A percentile compares a stretch with the other conserved stretches of the same genome.
These are phyloP conservation scores for Flaveria sonorensis DNA, from an alignment of 129 eudicot genomes.

Conservation along the genomic window DNA sequence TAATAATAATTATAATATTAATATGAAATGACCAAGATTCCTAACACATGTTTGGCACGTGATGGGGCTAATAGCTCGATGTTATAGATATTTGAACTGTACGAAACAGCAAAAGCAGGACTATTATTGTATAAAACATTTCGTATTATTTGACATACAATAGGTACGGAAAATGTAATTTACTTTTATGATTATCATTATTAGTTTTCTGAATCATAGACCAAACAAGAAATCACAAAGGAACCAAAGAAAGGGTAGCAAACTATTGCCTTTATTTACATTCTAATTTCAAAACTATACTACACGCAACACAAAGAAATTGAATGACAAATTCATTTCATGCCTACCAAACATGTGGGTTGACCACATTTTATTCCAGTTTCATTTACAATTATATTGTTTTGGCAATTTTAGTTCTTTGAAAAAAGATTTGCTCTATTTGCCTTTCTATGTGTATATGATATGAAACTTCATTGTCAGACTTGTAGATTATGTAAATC, in stretches of 20 bases:
- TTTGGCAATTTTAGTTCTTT: background rate
- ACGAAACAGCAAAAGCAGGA: background rate
- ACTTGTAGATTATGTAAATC: conserved; percentile 13
- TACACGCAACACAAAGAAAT: background rate
- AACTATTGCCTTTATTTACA: background rate
- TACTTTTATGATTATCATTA: background rate
- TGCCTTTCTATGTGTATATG: background rate
- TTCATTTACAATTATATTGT: background rate
- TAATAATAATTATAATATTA: background rate
- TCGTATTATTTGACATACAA: background rate
- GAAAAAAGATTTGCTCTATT: background rate
- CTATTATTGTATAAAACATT: background rate
- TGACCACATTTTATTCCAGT: background rate
- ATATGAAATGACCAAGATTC: background rate
- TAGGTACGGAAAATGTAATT: background rate
- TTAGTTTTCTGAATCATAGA: background rate
- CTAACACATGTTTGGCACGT: background rate
- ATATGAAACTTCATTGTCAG: background rate
- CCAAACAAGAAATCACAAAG: background rate
- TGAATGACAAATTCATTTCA: background rate
- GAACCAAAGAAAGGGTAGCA: background rate
- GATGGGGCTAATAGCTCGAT: background rate
- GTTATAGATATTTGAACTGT: background rate
- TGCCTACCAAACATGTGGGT: background rate
- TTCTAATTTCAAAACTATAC: background rate